These are phyloP conservation scores for Ganoderma boninense DNA, from an alignment of 1,284 basidiomycete genomes.

Conservation along the genomic window DNA sequence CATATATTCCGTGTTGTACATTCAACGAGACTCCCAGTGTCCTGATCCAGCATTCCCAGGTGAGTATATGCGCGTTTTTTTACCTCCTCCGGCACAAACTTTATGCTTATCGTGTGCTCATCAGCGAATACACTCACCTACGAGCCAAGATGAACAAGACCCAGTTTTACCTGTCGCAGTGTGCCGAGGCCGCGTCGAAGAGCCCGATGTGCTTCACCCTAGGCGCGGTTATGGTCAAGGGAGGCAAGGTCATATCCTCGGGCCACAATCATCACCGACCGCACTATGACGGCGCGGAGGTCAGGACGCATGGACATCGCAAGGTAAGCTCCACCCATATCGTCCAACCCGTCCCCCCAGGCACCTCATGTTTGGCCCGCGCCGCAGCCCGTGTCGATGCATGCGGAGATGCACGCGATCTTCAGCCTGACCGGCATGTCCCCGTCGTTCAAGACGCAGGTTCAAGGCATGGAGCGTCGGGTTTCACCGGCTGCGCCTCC, in stretches of 20 bases:
- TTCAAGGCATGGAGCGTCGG: constrained; percentile 51
- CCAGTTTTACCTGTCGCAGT: constrained; percentile 62
- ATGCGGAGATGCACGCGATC: constrained; percentile 70
- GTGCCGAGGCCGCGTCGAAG: constrained; percentile 58
- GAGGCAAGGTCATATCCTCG: constrained; percentile 61
- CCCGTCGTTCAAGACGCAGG: constrained; percentile 62
- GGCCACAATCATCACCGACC: constrained; percentile 65
- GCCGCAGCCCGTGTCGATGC: constrained; percentile 60
- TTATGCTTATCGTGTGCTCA: not conserved
- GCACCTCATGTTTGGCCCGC: not conserved
- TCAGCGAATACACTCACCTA: not conserved
- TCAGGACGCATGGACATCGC: constrained; percentile 50
- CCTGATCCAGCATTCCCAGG: not conserved
- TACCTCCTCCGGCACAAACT: not conserved
- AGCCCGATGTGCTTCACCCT: constrained; percentile 64
- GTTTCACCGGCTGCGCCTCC: constrained; percentile 40
- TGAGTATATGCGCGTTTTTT: constrained; percentile 5
- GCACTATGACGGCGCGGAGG: constrained; percentile 59
- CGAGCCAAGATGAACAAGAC: constrained; percentile 52
- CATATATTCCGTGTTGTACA: not conserved
- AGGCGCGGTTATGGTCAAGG: constrained; percentile 64
- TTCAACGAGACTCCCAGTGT: not conserved
- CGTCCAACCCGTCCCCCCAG: not conserved
- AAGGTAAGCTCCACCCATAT: constrained; percentile 38
- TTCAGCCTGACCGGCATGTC: constrained; percentile 61